Conservation (phyloP, 192 early-diverging fungal species). For the Backusella psychrophila region DNA sequence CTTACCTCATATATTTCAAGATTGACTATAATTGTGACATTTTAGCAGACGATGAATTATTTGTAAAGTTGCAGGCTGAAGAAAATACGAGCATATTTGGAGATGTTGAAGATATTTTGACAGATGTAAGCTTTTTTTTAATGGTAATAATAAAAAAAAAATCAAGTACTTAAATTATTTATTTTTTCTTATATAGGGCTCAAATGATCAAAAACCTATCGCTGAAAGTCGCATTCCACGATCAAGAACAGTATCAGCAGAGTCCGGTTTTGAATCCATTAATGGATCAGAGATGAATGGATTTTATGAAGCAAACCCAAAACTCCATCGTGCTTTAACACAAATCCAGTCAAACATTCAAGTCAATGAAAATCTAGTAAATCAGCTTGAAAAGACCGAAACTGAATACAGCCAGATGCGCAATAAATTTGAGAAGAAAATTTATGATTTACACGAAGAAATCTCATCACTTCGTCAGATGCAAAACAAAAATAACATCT, state of each 20-base stretch:
- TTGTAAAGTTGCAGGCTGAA: slow-evolving; percentile 13
- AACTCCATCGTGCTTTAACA: slow-evolving; percentile 38
- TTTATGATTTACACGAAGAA: slow-evolving; percentile 55
- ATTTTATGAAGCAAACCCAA: slow-evolving; percentile 14
- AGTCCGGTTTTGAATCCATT: background rate
- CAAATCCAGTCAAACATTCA: slow-evolving; percentile 56
- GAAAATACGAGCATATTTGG: slow-evolving; percentile 14
- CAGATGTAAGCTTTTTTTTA: background rate
- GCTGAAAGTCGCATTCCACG: background rate
- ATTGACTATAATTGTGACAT: slow-evolving; percentile 13
- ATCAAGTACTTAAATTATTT: background rate
- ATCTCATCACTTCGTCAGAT: slow-evolving; percentile 49
- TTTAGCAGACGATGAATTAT: slow-evolving; percentile 21
- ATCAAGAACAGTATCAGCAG: background rate
- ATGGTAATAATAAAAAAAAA: background rate
- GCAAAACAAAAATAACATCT: slow-evolving; percentile 22
- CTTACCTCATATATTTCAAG: background rate
- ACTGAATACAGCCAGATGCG: slow-evolving; percentile 53
- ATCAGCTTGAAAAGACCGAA: slow-evolving; percentile 53
- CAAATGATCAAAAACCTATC: background rate
- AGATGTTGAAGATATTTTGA: background rate
- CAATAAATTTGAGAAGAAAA: slow-evolving; percentile 63
- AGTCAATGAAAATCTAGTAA: slow-evolving; percentile 57
- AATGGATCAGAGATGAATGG: background rate
- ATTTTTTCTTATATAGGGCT: background rate